A percentile compares a stretch with the other conserved stretches of the same genome.
Evolutionary conservation across 805 yeast genomes (phyloP).

Genomic region (Candida sakaeoensis): DNA sequence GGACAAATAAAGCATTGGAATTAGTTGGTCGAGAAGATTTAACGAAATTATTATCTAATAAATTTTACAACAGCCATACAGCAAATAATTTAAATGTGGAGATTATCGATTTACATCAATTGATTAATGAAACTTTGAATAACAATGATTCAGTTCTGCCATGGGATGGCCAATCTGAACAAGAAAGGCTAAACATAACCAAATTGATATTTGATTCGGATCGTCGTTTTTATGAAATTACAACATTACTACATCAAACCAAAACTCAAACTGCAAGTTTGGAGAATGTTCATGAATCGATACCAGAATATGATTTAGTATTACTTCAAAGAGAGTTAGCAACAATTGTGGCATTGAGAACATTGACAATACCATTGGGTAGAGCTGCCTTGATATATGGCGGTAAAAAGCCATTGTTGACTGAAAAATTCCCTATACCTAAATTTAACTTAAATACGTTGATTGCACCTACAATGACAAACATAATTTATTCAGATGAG

Average conservation of each 20-base stretch:
- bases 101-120: constrained; percentile 36
- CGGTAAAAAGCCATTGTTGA: constrained; percentile 70
- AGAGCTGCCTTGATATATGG: constrained; percentile 70
- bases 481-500: constrained; percentile 56
- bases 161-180: constrained; percentile 70
- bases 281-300: constrained; percentile 25
- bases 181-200: constrained; percentile 64
- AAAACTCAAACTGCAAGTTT: constrained; percentile 53
- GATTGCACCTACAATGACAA: constrained; percentile 63
- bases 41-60: constrained; percentile 17
- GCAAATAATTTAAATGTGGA: background rate
- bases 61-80: background rate
- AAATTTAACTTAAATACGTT: constrained; percentile 64
- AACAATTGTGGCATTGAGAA: constrained; percentile 59
- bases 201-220: constrained; percentile 73
- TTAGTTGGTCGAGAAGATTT: constrained; percentile 70
- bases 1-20: constrained; percentile 45
- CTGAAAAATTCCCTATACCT: constrained; percentile 82
- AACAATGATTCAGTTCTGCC: constrained; percentile 47
- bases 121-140: constrained; percentile 33
- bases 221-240: constrained; percentile 73
- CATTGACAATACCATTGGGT: constrained; percentile 74
- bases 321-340: constrained; percentile 57
- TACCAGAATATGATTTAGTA: constrained; percentile 55
- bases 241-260: constrained; percentile 67